Conservation (phyloP, 75 land plant species). For the Pinus tabuliformis region DNA sequence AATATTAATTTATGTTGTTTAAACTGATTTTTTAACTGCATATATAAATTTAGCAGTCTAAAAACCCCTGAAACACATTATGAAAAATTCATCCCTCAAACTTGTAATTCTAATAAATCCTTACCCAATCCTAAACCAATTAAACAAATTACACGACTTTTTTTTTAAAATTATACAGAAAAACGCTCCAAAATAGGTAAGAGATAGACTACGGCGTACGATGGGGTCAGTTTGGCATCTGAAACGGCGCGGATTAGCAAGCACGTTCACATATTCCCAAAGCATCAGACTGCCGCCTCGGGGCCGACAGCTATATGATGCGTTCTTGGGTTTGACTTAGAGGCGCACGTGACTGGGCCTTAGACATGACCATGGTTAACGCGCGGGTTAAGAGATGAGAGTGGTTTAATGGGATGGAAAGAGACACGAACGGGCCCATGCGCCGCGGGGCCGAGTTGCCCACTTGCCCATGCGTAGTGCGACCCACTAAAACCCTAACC, state of each 20-base stretch:
- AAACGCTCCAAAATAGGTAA: too few species aligned
- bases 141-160: too few species aligned
- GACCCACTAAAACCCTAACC: slow-evolving; percentile 9
- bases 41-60: too few species aligned
- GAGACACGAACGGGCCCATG: slow-evolving; percentile 1
- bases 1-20: too few species aligned
- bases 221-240: not conserved
- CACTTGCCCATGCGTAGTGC: not conserved
- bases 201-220: too few species aligned
- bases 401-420: not conserved
- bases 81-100: too few species aligned
- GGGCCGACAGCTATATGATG: slow-evolving; percentile 8
- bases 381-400: not conserved
- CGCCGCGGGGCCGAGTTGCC: not conserved
- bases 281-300: not conserved
- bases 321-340: not conserved
- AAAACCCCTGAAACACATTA: too few species aligned
- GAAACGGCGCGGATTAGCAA: not conserved
- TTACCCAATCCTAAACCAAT: too few species aligned
- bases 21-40: too few species aligned
- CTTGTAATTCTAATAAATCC: too few species aligned
- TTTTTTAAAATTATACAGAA: too few species aligned
- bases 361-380: too few species aligned
- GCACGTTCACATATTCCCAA: slow-evolving; percentile 7
- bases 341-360: not conserved